Conservation (phyloP, 163 green algal species). For the Coccomyxa subellipsoidea region DNA sequence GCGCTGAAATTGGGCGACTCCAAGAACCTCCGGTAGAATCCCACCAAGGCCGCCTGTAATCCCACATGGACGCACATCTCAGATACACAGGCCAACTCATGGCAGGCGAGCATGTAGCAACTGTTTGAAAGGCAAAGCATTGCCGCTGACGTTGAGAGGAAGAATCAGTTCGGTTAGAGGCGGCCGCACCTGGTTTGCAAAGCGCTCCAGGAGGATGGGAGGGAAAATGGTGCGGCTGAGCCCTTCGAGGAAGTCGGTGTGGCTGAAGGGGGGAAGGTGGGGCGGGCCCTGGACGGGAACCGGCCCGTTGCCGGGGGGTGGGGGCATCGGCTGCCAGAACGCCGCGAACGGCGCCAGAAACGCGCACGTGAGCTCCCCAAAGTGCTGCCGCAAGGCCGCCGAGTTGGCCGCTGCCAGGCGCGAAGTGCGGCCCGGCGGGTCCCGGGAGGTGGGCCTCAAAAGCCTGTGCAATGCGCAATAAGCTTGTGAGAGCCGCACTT, state of each 20-base stretch:
- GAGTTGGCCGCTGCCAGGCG: conserved; percentile 51
- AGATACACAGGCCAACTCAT: too few species aligned
- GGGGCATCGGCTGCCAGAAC: conserved; percentile 14
- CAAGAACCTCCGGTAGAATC: conserved; percentile 69
- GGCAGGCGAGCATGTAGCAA: too few species aligned
- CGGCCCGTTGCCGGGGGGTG: conserved; percentile 11
- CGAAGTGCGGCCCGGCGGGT: conserved; percentile 35
- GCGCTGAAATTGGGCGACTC: conserved; percentile 55
- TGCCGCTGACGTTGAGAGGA: not conserved
- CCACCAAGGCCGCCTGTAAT: conserved; percentile 8
- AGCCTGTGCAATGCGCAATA: conserved; percentile 23
- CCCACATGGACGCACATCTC: not conserved
- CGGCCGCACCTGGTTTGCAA: conserved; percentile 5
- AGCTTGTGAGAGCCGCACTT: too few species aligned
- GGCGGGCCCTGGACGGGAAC: conserved; percentile 20
- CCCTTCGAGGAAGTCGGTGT: conserved; percentile 35
- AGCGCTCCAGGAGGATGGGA: conserved; percentile 17
- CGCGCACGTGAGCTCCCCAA: conserved; percentile 63
- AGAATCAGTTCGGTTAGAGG: too few species aligned
- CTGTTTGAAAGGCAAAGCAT: not conserved
- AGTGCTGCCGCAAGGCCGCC: conserved; percentile 61
- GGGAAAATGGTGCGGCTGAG: conserved; percentile 13
- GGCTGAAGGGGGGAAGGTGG: conserved; percentile 39
- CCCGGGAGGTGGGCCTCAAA: conserved; percentile 25
- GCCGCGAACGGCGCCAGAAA: conserved; percentile 39